Evolutionary conservation across 2,329 filamentous ascomycete species (phyloP).

Genomic region (Neospermospora avenae): DNA sequence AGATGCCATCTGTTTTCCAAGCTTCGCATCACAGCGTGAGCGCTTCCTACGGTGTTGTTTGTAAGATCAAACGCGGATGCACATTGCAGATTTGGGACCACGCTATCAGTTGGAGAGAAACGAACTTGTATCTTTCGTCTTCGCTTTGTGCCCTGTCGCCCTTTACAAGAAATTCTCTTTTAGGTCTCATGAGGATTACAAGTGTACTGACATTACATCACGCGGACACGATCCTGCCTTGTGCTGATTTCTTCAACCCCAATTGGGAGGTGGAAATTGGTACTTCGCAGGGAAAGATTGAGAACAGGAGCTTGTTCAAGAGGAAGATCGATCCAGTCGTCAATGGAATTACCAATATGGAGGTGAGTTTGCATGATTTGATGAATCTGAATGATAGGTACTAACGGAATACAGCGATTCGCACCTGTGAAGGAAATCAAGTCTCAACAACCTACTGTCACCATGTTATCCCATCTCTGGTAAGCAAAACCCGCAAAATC

Average conservation of each 20-base stretch:
- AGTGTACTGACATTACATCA: slow-evolving; percentile 38
- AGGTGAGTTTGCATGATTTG: slow-evolving; percentile 1
- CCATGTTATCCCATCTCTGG: slow-evolving; percentile 60
- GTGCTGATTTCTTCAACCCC: slow-evolving; percentile 59
- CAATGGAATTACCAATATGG: slow-evolving; percentile 60
- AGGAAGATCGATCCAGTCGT: slow-evolving; percentile 59
- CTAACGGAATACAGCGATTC: slow-evolving; percentile 42
- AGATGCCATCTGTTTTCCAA: slow-evolving; percentile 54
- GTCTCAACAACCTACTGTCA: slow-evolving; percentile 56
- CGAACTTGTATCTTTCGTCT: slow-evolving; percentile 30
- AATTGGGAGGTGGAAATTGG: slow-evolving; percentile 62
- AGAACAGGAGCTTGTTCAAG: slow-evolving; percentile 53
- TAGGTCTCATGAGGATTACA: slow-evolving; percentile 24
- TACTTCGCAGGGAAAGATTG: slow-evolving; percentile 52
- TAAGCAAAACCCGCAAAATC: background rate
- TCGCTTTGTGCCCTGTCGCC: slow-evolving; percentile 26
- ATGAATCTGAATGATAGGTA: background rate
- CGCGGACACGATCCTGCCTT: slow-evolving; percentile 55
- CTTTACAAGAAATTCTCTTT: slow-evolving; percentile 29
- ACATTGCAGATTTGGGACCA: slow-evolving; percentile 63
- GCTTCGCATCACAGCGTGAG: slow-evolving; percentile 60
- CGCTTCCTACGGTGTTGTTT: slow-evolving; percentile 57
- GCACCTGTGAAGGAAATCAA: slow-evolving; percentile 57
- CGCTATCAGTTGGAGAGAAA: slow-evolving; percentile 57
- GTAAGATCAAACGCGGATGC: slow-evolving; percentile 57